Base-by-base conservation (phyloP, 441 rosid genomes). In the Pelargonium australe region DNA sequence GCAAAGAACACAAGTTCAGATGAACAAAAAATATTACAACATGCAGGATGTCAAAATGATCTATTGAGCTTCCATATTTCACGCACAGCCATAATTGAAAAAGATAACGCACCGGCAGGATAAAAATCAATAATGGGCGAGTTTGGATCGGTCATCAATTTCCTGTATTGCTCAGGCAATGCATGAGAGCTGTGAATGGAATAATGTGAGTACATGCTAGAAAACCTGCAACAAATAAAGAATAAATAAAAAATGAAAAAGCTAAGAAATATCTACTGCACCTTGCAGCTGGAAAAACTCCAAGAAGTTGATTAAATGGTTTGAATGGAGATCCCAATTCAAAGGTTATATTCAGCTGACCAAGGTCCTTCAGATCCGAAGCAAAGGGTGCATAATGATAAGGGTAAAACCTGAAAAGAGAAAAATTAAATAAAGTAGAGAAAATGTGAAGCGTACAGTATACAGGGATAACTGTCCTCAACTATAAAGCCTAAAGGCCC, bases 351-450 rank as follows among this genome's bases (percentile, higher is more conserved):
- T 90, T 68, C 83, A 91, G 76, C 79, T 85, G 76, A 68, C 74
- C 90, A 62, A 95, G 96, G 73, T 77, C 81, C 80, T 81, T 95
- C 68, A 95, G 86, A 85, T 95, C 99, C 75, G 97, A 91, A 70
- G 99, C 99, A 83, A 95, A 95, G 70, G 99, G 99, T 14, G 99
- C 99, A 81, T 91, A 91, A 74, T 94, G 96, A 72, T 91, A 94
- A 3, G 97, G 99, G 79, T 88, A 94, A 81, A 87, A 95, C 99
- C 99, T 95, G 87, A 71, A 81, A 78, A 17, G 45, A 71, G 67
- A 66, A 67, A 78, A 40, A 40, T n/a, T 37, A 37, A 37, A 37
- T 37, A 37, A 37, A 37, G 41, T 37, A 37, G 8, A 37, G 41
- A 37, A 57, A 57, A 14, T 16, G 28, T 57, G 19, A 17, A 4